Evolutionary conservation across 805 yeast genomes (phyloP), one percentile per base, ranked within the genome.

Genomic region (Candida parachauliodes): DNA sequence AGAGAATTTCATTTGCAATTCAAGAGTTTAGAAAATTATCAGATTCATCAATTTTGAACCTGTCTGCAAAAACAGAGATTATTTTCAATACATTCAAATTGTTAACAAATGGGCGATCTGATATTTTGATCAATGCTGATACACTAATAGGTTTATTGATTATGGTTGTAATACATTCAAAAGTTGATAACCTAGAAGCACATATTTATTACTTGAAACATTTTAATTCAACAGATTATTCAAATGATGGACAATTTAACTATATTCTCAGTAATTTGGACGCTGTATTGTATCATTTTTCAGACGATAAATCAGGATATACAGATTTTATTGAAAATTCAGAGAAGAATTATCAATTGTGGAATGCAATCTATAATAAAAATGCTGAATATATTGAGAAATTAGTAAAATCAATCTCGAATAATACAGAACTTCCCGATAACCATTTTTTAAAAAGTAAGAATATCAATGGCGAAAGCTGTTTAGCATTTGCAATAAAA

Each of bases 251-350:
- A 0, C 65, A 76, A 17, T 56, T 75, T 21, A 94, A 86, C 8
- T 91, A 91, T 54, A 81, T 88, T 1, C 47, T 88, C 10, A 82
- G 95, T 31, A 87, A 95, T 5, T 65, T 88, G 30, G 95, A 88
- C 49, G 95, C 88, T 0, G 94, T 86, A 0, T 51, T 87, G 7
- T 76, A 64, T 39, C 91, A 83, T 50, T 64, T 88, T 1, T 36
- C 55, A 1, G 34, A 40, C 7, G 59, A 70, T 25, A 17, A 34
- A 6, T 37, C 43, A 5, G 55, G 53, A 8, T 72, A 70, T 32
- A 32, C 61, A 7, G 59, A 59, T 3, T 56, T 83, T 34, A 50
- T 60, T 3, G 41, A 48, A 1, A 52, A 64, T 8, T 77, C 89
- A 0, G 52, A 52, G 2, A 51, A 50, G 1, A 87, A 86, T 54